Evolutionary conservation across 75 land plant species (phyloP).

Genomic region (Selaginella moellendorffii): DNA sequence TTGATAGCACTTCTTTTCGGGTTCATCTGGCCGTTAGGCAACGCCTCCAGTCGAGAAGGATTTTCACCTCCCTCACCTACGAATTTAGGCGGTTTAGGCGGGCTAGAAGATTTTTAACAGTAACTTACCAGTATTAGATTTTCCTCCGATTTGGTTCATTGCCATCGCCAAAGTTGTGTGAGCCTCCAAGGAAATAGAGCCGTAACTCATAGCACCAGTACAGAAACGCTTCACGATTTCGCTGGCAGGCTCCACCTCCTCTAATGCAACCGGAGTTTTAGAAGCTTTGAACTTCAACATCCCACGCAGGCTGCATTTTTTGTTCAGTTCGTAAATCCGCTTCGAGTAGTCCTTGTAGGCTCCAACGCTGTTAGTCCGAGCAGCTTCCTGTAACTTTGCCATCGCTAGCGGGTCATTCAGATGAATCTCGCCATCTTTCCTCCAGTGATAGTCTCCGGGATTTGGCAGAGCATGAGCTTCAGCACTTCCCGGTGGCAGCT

Average conservation of each 20-base stretch:
- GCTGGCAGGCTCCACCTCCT: conserved; percentile 95
- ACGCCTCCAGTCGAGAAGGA: not conserved
- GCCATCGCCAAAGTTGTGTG: conserved; percentile 86
- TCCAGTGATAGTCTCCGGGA: conserved; percentile 98
- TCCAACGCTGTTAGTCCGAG: conserved; percentile 65
- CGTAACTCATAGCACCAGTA: conserved; percentile 99
- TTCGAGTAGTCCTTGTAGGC: conserved; percentile 95
- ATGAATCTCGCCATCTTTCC: conserved; percentile 92
- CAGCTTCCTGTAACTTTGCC: conserved; percentile 97
- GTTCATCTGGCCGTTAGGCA: not conserved
- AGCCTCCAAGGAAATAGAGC: conserved; percentile 92
- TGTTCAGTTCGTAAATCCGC: conserved; percentile 63
- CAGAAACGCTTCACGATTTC: conserved; percentile 97
- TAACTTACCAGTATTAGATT: not conserved
- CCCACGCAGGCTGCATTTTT: conserved; percentile 71
- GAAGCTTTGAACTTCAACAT: conserved; percentile 76
- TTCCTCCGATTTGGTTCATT: conserved; percentile 40
- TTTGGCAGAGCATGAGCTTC: conserved; percentile 79
- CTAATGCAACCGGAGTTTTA: conserved; percentile 42
- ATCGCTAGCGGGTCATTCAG: conserved; percentile 93
- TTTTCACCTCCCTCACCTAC: not conserved
- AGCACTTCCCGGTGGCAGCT: conserved; percentile 83
- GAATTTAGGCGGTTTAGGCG: not conserved
- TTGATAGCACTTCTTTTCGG: not conserved
- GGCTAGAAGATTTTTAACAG: not conserved